Evolutionary conservation across 805 yeast genomes (phyloP).

Genomic region (Candida patagonica): DNA sequence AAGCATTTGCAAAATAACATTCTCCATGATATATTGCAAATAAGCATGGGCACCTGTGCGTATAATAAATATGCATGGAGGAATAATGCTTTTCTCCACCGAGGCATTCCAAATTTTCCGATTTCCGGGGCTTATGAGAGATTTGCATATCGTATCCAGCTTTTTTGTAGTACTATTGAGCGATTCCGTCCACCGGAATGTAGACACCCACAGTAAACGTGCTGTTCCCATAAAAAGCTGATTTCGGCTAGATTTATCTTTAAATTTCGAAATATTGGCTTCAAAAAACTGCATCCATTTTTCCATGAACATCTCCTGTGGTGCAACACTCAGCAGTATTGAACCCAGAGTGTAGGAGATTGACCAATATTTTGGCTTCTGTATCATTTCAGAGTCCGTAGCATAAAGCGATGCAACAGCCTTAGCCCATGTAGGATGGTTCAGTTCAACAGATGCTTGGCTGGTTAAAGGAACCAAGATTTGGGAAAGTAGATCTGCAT

Average conservation of each 20-base stretch:
- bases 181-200: slow-evolving; percentile 80
- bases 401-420: slow-evolving; percentile 58
- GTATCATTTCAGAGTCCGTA: slow-evolving; percentile 37
- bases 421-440: slow-evolving; percentile 90
- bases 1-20: slow-evolving; percentile 62
- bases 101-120: slow-evolving; percentile 72
- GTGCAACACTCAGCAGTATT: slow-evolving; percentile 70
- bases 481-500: slow-evolving; percentile 73
- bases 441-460: slow-evolving; percentile 82
- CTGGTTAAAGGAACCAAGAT: slow-evolving; percentile 78
- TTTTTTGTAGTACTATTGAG: slow-evolving; percentile 78
- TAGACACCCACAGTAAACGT: slow-evolving; percentile 80
- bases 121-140: slow-evolving; percentile 35
- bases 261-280: slow-evolving; percentile 47
- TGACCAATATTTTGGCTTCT: slow-evolving; percentile 41
- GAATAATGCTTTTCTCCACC: slow-evolving; percentile 45
- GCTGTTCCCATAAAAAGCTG: slow-evolving; percentile 57
- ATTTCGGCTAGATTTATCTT: slow-evolving; percentile 47
- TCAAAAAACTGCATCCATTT: slow-evolving; percentile 70
- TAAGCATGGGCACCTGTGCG: slow-evolving; percentile 73
- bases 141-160: slow-evolving; percentile 52
- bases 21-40: slow-evolving; percentile 70
- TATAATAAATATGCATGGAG: slow-evolving; percentile 63
- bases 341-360: slow-evolving; percentile 58
- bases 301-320: slow-evolving; percentile 59